Percentiles rank a stretch among this genome's conserved stretches.
These are phyloP conservation scores for Populus nigra DNA, from an alignment of 345 rosid genomes.

Conservation along the genomic window DNA sequence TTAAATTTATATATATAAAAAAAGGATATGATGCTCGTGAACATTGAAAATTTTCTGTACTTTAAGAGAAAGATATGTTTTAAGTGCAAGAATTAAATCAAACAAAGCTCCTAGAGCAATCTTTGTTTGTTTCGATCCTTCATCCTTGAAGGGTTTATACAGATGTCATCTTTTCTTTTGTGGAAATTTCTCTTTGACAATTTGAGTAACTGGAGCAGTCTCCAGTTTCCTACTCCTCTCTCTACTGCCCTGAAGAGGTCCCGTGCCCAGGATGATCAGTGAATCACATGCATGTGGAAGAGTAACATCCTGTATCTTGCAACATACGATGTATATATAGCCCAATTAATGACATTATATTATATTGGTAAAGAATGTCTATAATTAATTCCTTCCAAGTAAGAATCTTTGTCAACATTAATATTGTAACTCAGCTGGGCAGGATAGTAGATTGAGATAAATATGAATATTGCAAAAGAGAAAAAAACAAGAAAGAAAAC, in stretches of 20 bases:
- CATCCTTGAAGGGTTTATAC: neutral
- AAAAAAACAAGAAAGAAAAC: no score
- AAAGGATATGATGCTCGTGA: neutral
- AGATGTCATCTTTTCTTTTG: neutral
- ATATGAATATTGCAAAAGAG: no score
- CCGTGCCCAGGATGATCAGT: neutral
- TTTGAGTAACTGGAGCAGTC: neutral
- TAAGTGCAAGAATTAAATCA: neutral
- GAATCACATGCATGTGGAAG: neutral
- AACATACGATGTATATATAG: no score
- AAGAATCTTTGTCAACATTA: conserved; percentile 13
- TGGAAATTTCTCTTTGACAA: neutral
- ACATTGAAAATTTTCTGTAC: neutral
- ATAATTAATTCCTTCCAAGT: conserved; percentile 5
- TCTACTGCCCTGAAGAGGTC: neutral
- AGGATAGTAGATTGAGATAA: neutral
- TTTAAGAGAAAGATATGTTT: neutral
- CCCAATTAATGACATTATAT: no score
- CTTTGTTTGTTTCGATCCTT: neutral
- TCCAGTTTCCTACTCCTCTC: neutral
- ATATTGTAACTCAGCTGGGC: conserved; percentile 4
- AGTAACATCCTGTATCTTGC: no score
- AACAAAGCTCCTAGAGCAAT: neutral
- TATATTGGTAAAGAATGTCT: neutral
- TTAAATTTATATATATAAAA: neutral